These are phyloP conservation scores for Fusarium ambrosium DNA, from an alignment of 2,329 filamentous ascomycete species.

Conservation along the genomic window DNA sequence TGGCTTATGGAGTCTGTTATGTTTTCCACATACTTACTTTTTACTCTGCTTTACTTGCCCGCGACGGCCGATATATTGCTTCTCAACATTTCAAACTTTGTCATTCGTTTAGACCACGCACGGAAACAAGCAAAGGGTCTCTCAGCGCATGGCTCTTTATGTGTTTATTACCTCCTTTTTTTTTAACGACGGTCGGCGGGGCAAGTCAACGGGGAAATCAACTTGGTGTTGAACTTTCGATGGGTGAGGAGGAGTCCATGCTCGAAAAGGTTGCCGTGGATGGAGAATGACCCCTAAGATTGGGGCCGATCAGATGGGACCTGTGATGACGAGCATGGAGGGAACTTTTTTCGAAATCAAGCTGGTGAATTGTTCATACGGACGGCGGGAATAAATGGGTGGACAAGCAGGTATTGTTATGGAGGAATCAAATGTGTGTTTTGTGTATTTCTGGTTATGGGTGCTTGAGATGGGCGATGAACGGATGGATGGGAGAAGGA, in stretches of 20 bases:
- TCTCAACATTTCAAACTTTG: background rate
- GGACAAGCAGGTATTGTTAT: background rate
- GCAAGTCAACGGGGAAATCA: background rate
- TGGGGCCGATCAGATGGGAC: too few species aligned
- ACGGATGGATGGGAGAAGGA: slow-evolving; percentile 4
- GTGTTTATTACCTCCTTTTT: background rate
- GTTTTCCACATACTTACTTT: slow-evolving; percentile 6
- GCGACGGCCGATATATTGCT: slow-evolving; percentile 22
- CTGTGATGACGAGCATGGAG: background rate
- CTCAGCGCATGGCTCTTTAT: slow-evolving; percentile 6
- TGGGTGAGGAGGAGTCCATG: background rate
- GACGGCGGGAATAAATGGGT: background rate
- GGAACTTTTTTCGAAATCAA: background rate
- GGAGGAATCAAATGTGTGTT: slow-evolving; percentile 12
- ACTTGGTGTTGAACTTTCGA: background rate
- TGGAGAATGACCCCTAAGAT: background rate
- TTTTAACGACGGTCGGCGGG: background rate
- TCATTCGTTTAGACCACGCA: slow-evolving; percentile 20
- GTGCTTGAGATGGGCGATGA: slow-evolving; percentile 6
- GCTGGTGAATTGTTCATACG: background rate
- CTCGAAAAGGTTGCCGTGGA: background rate
- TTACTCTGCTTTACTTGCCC: slow-evolving; percentile 15
- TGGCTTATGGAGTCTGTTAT: slow-evolving; percentile 25
- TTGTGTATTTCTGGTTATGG: slow-evolving; percentile 24
- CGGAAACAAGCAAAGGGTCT: background rate